Conservation (phyloP, 495 filamentous ascomycete genomes). For the Penicillium tannophilum region DNA sequence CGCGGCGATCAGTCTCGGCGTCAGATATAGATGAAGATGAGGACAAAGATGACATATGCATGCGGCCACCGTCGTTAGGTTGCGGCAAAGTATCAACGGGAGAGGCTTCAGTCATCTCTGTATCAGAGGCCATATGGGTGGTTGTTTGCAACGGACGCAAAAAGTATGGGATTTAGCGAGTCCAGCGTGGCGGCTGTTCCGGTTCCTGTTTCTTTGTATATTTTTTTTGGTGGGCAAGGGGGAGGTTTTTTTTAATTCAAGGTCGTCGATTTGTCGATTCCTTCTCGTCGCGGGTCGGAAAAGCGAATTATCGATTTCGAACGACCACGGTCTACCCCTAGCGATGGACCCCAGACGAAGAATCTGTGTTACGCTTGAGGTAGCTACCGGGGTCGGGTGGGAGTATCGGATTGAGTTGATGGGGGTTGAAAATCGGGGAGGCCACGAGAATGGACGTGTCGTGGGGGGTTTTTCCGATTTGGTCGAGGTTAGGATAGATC, state of each 20-base stretch:
- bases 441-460: slow-evolving; percentile 7
- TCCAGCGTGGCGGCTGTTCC: slow-evolving; percentile 30
- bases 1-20: slow-evolving; percentile 47
- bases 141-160: slow-evolving; percentile 25
- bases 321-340: slow-evolving; percentile 47
- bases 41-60: slow-evolving; percentile 46
- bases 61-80: slow-evolving; percentile 46
- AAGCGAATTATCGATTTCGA: slow-evolving; percentile 10
- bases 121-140: slow-evolving; percentile 42
- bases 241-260: slow-evolving; percentile 4
- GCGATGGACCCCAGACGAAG: slow-evolving; percentile 45
- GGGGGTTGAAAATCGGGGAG: slow-evolving; percentile 16
- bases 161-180: slow-evolving; percentile 18
- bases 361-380: slow-evolving; percentile 50
- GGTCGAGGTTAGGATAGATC: background rate
- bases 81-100: slow-evolving; percentile 48
- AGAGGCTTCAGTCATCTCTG: slow-evolving; percentile 44
- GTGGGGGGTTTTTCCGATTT: slow-evolving; percentile 4
- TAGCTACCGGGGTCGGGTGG: slow-evolving; percentile 39
- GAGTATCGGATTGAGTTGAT: slow-evolving; percentile 15
- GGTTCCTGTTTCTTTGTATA: slow-evolving; percentile 6
- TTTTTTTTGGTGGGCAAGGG: background rate
- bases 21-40: slow-evolving; percentile 53
- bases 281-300: slow-evolving; percentile 1
- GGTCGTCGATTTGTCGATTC: background rate